Percentiles rank a stretch among this genome's conserved stretches.
phyloP scores from a whole-genome alignment of 768 basidiomycete genomes.

The Phylloporus scabripes region DNA sequence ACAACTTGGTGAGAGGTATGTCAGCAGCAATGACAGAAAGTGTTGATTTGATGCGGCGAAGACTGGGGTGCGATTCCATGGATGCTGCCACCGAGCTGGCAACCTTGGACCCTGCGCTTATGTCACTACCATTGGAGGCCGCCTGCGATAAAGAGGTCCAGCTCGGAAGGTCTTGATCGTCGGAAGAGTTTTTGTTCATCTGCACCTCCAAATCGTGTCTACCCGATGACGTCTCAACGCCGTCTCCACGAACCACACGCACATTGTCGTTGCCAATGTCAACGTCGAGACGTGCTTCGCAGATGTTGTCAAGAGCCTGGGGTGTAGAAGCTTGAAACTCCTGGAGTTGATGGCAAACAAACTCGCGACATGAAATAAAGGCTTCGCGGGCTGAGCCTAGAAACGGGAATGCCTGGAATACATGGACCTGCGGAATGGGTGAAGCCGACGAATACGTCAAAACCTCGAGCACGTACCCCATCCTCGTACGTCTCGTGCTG shows the following conservation, averaged over 20 bases:
- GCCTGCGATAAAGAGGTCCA: slow-evolving; percentile 32
- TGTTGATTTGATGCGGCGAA: slow-evolving; percentile 30
- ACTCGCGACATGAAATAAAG: slow-evolving; percentile 65
- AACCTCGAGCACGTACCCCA: slow-evolving; percentile 50
- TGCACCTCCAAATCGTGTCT: slow-evolving; percentile 38
- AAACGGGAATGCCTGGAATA: slow-evolving; percentile 88
- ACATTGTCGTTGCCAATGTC: slow-evolving; percentile 67
- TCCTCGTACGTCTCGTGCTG: slow-evolving; percentile 89
- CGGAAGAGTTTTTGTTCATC: slow-evolving; percentile 24
- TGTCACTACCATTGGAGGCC: slow-evolving; percentile 1
- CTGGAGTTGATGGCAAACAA: slow-evolving; percentile 58
- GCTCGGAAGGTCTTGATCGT: slow-evolving; percentile 43
- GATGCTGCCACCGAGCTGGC: slow-evolving; percentile 5
- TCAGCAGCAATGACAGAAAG: slow-evolving; percentile 24
- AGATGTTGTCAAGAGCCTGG: slow-evolving; percentile 46
- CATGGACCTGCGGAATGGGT: slow-evolving; percentile 57
- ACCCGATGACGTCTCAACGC: slow-evolving; percentile 46
- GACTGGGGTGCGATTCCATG: slow-evolving; percentile 12
- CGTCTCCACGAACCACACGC: slow-evolving; percentile 70
- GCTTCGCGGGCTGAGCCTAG: slow-evolving; percentile 59
- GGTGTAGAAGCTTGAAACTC: slow-evolving; percentile 45
- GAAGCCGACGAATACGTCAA: not conserved
- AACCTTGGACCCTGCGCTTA: slow-evolving; percentile 3
- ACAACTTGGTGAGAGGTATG: slow-evolving; percentile 8
- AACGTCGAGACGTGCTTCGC: slow-evolving; percentile 56